Evolutionary conservation across 176 grass and related monocot species (phyloP), one percentile per base, ranked within the genome.

Genomic region (Areca catechu): DNA sequence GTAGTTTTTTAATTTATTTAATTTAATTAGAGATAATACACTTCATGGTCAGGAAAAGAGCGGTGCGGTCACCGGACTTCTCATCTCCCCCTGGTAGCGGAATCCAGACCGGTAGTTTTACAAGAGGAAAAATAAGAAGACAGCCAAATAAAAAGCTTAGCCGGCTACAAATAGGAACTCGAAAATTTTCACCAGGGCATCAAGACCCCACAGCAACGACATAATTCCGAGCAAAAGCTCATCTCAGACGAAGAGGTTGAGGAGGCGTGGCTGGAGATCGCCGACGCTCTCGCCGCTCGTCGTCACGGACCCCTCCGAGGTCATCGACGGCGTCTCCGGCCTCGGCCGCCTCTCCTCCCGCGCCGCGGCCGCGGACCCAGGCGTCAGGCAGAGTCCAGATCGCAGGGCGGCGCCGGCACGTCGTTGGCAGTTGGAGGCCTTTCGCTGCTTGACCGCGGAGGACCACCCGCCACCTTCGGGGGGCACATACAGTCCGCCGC

Each of bases 251-350:
- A 98, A 93, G 70, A 98, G 88, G 67, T 85, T 81, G 18, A 98
- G 68, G 51, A 93, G 81, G 69, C 67, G 73, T 0, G 76, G 84
- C 49, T 77, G 15, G 22, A 27, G 51, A 37, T 57, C 63, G 15
- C 54, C 43, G 27, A 56, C 65, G 24, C 53, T 71, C 20, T 56
- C 48, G 58, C 60, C 57, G 14, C 24, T 73, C 17, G 84, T 91
- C 30, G 79, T 98, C 37, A 98, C 84, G 50, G 94, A 98, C 2
- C 66, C 76, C 48, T 82, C 84, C 3, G 94, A 98, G 73, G 79
- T 82, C 73, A 74, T 75, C 19, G 94, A 98, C 51, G 88, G 88
- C 62, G 94, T 85, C n/a, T 51, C 84, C 18, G 63, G 72, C 6
- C 80, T 56, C 49, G 43, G 53, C 4, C 52, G 22, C 53, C 30